Evolutionary conservation across 345 rosid genomes (phyloP).

Genomic region (Tarenaya hassleriana): DNA sequence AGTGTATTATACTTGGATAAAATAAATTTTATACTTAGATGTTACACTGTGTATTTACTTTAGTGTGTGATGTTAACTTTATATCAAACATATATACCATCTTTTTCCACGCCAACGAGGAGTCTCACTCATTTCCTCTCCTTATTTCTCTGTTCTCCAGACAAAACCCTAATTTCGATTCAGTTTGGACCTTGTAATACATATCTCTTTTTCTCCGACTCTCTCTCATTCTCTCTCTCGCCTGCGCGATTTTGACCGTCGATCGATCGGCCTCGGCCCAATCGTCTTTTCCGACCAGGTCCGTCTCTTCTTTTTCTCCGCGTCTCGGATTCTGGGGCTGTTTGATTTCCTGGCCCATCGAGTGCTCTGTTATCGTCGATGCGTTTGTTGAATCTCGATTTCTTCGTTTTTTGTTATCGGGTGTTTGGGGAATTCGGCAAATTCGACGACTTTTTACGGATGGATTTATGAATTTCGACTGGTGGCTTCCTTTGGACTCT

Average conservation of each 20-base stretch:
- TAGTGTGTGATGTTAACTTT: no score
- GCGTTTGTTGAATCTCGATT: background rate
- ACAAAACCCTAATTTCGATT: slow-evolving; percentile 48
- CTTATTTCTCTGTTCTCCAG: background rate
- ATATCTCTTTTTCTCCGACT: slow-evolving; percentile 24
- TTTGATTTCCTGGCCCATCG: background rate
- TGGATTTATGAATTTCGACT: no score
- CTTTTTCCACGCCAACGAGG: no score
- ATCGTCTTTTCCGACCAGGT: slow-evolving; percentile 12
- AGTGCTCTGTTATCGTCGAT: background rate
- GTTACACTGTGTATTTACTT: no score
- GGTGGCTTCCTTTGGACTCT: no score
- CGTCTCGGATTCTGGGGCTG: background rate
- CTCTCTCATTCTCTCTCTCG: slow-evolving; percentile 8
- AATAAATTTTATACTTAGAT: no score
- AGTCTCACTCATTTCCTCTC: no score
- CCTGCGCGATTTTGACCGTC: slow-evolving; percentile 15
- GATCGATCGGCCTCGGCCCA: slow-evolving; percentile 9
- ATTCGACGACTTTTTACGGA: no score
- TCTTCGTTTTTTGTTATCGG: no score
- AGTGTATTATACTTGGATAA: no score
- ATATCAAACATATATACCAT: no score
- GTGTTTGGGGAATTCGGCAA: no score
- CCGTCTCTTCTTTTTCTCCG: slow-evolving; percentile 4
- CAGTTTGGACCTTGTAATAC: slow-evolving; percentile 46